These are phyloP conservation scores for Capronia epimyces DNA, from an alignment of 2,329 filamentous ascomycete genomes.

Conservation along the genomic window DNA sequence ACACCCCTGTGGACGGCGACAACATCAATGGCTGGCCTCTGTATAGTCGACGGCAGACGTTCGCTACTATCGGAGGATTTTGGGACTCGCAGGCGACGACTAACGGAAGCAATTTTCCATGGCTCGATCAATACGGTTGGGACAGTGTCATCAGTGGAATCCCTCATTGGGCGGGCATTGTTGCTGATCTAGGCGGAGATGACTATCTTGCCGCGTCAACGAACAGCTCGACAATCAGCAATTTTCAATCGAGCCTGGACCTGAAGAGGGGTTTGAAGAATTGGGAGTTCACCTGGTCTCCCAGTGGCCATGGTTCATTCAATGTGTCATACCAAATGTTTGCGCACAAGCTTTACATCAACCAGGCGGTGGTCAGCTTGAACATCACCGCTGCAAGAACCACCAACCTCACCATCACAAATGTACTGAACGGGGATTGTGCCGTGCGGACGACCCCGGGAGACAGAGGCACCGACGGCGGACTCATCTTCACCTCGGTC, in stretches of 20 bases:
- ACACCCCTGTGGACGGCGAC: constrained; percentile 46
- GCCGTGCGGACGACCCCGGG: constrained; percentile 60
- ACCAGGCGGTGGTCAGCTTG: constrained; percentile 56
- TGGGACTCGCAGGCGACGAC: constrained; percentile 56
- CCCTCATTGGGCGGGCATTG: constrained; percentile 61
- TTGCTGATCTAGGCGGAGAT: constrained; percentile 52
- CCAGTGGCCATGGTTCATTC: constrained; percentile 46
- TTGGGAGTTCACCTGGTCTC: constrained; percentile 64
- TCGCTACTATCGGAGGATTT: constrained; percentile 64
- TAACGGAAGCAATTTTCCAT: constrained; percentile 60
- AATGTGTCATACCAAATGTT: constrained; percentile 62
- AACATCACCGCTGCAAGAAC: constrained; percentile 53
- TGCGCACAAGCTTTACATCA: constrained; percentile 58
- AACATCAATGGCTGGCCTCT: constrained; percentile 63
- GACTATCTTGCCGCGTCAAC: constrained; percentile 57
- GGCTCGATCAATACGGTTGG: constrained; percentile 63
- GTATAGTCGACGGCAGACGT: constrained; percentile 57
- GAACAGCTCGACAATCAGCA: constrained; percentile 52
- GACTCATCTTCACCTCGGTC: constrained; percentile 61
- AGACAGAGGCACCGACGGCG: constrained; percentile 51
- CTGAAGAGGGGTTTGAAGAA: constrained; percentile 58
- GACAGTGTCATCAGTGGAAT: constrained; percentile 67
- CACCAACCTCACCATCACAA: constrained; percentile 55
- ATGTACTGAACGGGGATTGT: constrained; percentile 62
- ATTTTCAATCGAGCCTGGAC: constrained; percentile 58